Base-by-base conservation (phyloP, 495 filamentous ascomycete species). In the Astrothelium subdiscretum region DNA sequence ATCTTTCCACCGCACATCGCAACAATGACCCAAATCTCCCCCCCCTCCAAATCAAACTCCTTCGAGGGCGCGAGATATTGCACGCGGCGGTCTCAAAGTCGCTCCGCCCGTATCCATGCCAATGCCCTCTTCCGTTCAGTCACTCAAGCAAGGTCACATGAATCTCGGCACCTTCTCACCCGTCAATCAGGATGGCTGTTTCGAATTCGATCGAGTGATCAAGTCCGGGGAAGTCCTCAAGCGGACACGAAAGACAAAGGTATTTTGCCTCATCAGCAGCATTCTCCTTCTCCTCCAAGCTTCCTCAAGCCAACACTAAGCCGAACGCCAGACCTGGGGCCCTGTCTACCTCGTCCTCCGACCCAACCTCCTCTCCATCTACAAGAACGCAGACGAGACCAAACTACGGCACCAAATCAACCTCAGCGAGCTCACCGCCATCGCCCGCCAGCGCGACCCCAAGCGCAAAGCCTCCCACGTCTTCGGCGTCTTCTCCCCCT, bases 131-230 rank as follows among this genome's bases (percentile, higher is more conserved):
- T 54, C 48, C 3, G 29, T 54, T 24, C 48, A 54, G 29, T 54
- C 48, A 2, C 20, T 54, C 48, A 54, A 54, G 38, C 65, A 66
- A 44, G 78, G 78, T 32, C 78, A 83, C 68, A 72, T 87, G 52
- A 82, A 79, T 63, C 70, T 84, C 13, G 84, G 84, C 62, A 80
- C 82, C 11, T 84, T 85, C 68, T 87, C 85, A 18, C 89, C 90
- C 6, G 90, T 97, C 63, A 94, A 96, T 68, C 89, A 96, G 73
- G 91, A 97, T 70, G 94, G 94, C 38, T 90, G 89, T 70, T 98
- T 95, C 72, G 91, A 90, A 67, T 94, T 95, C 69, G 94, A 98
- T 71, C 85, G 91, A 18, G 89, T 97, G 43, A 75, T 97, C 68
- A 96, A 96, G 75, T 84, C 85, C 57, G 92, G 92, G 24, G 87